Base-by-base conservation (phyloP, 441 rosid species). In the Gossypium armourianum region DNA sequence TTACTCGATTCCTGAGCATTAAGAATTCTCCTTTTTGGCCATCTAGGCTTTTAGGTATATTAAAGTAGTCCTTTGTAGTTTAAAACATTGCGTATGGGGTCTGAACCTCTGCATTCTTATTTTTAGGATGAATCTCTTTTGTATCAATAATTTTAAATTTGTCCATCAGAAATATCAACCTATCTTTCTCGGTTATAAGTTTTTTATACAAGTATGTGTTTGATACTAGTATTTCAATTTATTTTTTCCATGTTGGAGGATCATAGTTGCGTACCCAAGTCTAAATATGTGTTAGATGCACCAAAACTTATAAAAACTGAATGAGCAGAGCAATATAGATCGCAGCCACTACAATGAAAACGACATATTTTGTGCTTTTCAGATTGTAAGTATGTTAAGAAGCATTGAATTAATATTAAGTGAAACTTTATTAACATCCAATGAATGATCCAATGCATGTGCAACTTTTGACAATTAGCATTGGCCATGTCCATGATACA, bases 401-500 rank as follows among this genome's bases (percentile, higher is more conserved):
- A 17, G 15, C 16, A 40, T 2, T 16, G 66, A 32, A 16, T 32
- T 17, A 16, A 32, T 32, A 19, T 32, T 32, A 32, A 32, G 15
- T 62, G 68, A 19, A 62, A 50, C 69, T 23, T 23, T 47, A 2
- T 21, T 23, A n/a, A 23, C 56, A 65, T 21, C 2, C 28, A 28
- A 6, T 52, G 47, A 68, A 28, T 73, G 70, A 70, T 69, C 57
- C n/a, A 9, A 13, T 23, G 16, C 28, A 17, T 29, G 47, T 1
- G 15, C 13, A 50, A 36, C n/a, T 26, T 66, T 50, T 15, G 17
- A 56, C 56, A 28, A 32, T 64, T 19, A 24, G 53, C 65, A 69
- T 68, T 72, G 12, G 65, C 55, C 58, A 61, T 17, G 23, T 56
- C n/a, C 15, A 28, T 24, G 29, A 66, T 60, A 49, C 62, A 73